phyloP scores from a whole-genome alignment of 1,284 basidiomycete species.

The Anthracocystis setariae region DNA sequence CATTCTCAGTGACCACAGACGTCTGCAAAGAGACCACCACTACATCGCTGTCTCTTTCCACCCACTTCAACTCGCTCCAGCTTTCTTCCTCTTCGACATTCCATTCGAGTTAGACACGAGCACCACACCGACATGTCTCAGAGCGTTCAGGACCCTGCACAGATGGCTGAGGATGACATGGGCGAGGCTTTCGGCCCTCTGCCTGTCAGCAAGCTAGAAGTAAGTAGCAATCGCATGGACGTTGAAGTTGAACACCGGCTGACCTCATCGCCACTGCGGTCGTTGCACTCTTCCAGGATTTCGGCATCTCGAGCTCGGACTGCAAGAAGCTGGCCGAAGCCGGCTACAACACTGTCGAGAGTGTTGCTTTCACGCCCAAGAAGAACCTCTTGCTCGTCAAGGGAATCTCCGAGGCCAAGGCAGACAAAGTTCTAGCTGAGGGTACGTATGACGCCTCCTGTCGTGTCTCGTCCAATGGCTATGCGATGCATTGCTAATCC shows the following conservation, averaged over 20 bases:
- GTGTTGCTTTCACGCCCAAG: constrained; percentile 96
- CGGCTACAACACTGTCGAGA: constrained; percentile 92
- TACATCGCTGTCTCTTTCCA: not conserved
- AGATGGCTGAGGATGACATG: constrained; percentile 45
- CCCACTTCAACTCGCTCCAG: not conserved
- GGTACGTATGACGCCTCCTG: no score
- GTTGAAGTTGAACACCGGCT: not conserved
- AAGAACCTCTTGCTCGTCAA: constrained; percentile 91
- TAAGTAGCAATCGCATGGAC: constrained; percentile 21
- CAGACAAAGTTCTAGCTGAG: constrained; percentile 92
- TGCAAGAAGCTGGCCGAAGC: constrained; percentile 95
- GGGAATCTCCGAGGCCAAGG: constrained; percentile 96
- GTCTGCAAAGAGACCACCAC: no score
- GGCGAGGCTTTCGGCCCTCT: constrained; percentile 57
- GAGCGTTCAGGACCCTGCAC: constrained; percentile 31
- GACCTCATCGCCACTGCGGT: not conserved
- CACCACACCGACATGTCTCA: constrained; percentile 23
- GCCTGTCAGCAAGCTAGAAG: constrained; percentile 58
- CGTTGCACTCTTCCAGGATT: constrained; percentile 72
- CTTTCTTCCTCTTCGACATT: not conserved
- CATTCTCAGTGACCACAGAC: no score
- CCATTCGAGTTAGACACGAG: not conserved
- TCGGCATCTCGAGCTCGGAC: constrained; percentile 88
- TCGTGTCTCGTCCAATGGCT: no score
- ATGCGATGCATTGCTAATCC: no score